Evolutionary conservation across 768 basidiomycete genomes (phyloP), one percentile per base, ranked within the genome.

Genomic region (Podaxis pistillaris): DNA sequence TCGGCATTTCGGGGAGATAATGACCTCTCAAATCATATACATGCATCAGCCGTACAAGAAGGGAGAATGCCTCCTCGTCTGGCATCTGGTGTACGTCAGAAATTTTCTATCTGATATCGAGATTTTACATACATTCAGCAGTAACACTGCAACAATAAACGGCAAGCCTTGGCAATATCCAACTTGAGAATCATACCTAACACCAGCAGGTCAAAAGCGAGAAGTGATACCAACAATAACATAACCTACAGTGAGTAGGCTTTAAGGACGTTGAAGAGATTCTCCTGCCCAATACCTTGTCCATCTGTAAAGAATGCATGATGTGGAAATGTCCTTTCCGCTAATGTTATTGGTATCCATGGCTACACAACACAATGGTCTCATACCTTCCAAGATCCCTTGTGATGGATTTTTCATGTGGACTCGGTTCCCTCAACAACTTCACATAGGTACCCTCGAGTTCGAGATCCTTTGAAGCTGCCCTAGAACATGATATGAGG

Each of bases 1-100:
- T 96, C 0, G 97, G 97, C 97, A 99, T 99, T 70, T 99, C 96
- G 3, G 97, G 96, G n/a, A 98, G 80, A 76, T 95, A 99, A 75
- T 98, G 96, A 1, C 94, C 94, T 49, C 96, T 87, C 2, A 98
- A 81, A 73, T 96, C 96, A 71, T 99, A 98, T 0, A 96, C 91
- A 63, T 97, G 82, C 97, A 98, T 98, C 15, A 99, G 75, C 58
- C 97, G 83, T 30, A 98, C 95, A 9, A 98, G 83, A 11, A 98
- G 85, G 66, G 91, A 96, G 74, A 99, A 99, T 0, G 96, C 96
- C 76, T 98, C 96, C 77, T 99, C 97, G 65, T 98, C 97, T 24
- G 97, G 97, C 97, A 99, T 99, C 96, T 98, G 64, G 28, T 24
- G 19, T 61, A 40, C 58, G 54, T 52, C 22, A 54, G 70, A 56